Base-by-base conservation (phyloP, 2,329 filamentous ascomycete genomes). In the Cladosporium sp. region DNA sequence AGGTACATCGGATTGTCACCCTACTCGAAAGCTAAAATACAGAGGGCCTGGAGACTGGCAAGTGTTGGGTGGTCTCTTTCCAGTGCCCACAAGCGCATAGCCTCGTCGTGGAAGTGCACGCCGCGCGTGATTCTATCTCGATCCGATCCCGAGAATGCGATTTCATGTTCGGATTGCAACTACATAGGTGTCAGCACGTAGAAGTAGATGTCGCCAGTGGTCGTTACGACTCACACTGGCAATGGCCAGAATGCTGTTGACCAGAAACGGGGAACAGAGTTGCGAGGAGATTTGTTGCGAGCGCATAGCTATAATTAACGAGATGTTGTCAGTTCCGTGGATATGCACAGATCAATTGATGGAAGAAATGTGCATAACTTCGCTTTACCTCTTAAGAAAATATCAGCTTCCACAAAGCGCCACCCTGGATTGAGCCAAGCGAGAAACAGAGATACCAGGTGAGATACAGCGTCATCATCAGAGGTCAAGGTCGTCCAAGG, bases 401-500 rank as follows among this genome's bases (percentile, higher is more conserved):
- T 59, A 49, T 69, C 67, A 6, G 65, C 44, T 47, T 69, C 67
- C 7, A 69, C 65, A 21, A 67, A 69, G 6, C 65, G 66, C 67
- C 67, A 69, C 15, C 58, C 55, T 21, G 67, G 67, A 36, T 69
- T 69, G 58, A 67, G 62, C 65, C 65, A 67, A 18, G 59, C 66
- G 6, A 69, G 66, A 49, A 66, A 69, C 1, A 67, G 14, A 5
- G 65, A 69, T 32, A 69, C 49, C 5, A 69, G 36, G 21, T 69
- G 67, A 10, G 67, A 67, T 4, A 67, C 63, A 15, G 67, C 66
- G 12, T 64, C 36, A n/a, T 66, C 59, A 24, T 59, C 61, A 24
- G 58, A 49, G 26, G 51, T 67, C 14, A 67, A 49, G 1, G 6
- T 59, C 21, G 65, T 63, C 67, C 67, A 68, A 28, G 67, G 61